Percentiles rank a stretch among this genome's conserved stretches.
These are phyloP conservation scores for Pyrenophora seminiperda DNA, from an alignment of 2,329 filamentous ascomycete genomes.

Conservation along the genomic window DNA sequence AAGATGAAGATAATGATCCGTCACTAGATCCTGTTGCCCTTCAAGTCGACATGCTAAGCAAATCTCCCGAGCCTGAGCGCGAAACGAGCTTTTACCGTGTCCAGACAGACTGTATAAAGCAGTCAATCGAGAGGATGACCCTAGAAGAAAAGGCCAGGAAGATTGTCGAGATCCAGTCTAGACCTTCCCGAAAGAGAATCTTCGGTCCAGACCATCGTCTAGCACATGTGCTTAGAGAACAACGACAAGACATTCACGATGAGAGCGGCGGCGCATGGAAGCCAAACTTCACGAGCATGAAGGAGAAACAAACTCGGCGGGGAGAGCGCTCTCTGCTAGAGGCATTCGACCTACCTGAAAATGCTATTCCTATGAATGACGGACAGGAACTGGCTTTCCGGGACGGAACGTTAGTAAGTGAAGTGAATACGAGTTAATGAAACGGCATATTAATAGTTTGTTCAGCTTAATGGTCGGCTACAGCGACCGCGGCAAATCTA, in stretches of 20 bases:
- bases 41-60: not conserved
- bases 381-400: slow-evolving; percentile 36
- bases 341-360: slow-evolving; percentile 29
- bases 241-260: slow-evolving; percentile 23
- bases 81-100: slow-evolving; percentile 16
- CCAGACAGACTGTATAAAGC: slow-evolving; percentile 6
- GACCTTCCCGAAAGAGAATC: slow-evolving; percentile 45
- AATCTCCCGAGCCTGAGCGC: not conserved
- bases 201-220: slow-evolving; percentile 27
- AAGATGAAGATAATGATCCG: not conserved
- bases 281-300: not conserved
- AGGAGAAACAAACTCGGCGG: not conserved
- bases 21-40: slow-evolving; percentile 6
- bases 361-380: slow-evolving; percentile 34
- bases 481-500: slow-evolving; percentile 29
- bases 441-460: slow-evolving; percentile 4
- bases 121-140: slow-evolving; percentile 26
- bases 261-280: slow-evolving; percentile 25
- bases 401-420: slow-evolving; percentile 30
- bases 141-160: slow-evolving; percentile 26
- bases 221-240: slow-evolving; percentile 19
- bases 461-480: slow-evolving; percentile 28
- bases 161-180: slow-evolving; percentile 32
- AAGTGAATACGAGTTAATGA: not conserved
- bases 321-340: slow-evolving; percentile 15